Conservation (phyloP, 75 land plant genomes). For the Sequoiadendron giganteum region DNA sequence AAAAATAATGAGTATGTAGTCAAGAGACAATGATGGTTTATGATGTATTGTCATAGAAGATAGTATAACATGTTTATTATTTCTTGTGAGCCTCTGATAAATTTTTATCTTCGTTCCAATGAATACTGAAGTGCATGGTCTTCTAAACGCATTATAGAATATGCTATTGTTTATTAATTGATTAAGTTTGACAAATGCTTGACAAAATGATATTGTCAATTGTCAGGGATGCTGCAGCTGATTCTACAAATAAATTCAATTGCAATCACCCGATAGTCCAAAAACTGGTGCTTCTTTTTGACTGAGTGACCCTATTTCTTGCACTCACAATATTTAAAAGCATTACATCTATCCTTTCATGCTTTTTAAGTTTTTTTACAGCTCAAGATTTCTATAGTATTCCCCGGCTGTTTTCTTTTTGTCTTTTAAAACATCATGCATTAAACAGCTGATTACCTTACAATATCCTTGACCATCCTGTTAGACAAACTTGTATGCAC, state of each 20-base stretch:
- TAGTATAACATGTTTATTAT: neutral
- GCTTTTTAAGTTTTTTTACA: neutral
- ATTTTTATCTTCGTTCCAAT: neutral
- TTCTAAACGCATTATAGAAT: neutral
- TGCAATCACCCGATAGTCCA: constrained; percentile 84
- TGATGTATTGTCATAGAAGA: neutral
- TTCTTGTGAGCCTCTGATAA: neutral
- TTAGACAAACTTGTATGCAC: too few species aligned
- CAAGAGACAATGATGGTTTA: neutral
- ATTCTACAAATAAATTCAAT: constrained; percentile 52
- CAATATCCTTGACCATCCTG: neutral
- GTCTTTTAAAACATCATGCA: neutral
- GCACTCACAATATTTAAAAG: neutral
- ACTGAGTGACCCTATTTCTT: neutral
- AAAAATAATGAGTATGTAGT: constrained; percentile 22
- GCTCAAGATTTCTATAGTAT: neutral
- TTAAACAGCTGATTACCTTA: neutral
- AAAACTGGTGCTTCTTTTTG: constrained; percentile 33
- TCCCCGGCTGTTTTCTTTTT: neutral
- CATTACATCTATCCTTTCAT: neutral
- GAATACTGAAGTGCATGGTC: neutral
- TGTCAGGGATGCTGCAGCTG: constrained; percentile 31
- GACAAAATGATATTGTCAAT: constrained; percentile 3
- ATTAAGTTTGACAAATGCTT: neutral
- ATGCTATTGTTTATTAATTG: neutral